Evolutionary conservation across 2,329 filamentous ascomycete species (phyloP), one percentile per base, ranked within the genome.

Genomic region (Calcarisporium arbuscula): DNA sequence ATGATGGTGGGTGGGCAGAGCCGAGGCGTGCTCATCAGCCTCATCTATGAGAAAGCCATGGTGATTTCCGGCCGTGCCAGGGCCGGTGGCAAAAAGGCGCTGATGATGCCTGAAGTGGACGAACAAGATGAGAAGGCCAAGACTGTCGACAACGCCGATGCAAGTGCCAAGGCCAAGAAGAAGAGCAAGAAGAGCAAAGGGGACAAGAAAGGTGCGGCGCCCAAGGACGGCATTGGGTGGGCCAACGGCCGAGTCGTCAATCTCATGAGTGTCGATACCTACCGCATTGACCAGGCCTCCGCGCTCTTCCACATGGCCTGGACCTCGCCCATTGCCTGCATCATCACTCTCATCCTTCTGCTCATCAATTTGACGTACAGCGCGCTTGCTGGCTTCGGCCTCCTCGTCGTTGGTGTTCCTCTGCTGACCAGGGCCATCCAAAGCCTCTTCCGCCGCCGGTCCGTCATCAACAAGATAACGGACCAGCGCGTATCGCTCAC

Each of bases 11-110:
- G 90, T 43, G 92, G 87, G 1, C 82, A 95, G 62, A 65, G 77
- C 7, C 75, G 90, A 54, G 87, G 81, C 1, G 82, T 86, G 1
- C 65, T 96, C 28, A 94, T 95, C 46, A 77, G 84, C 16, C 64
- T 88, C 39, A 87, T 96, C 38, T 96, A 94, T 51, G 85, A 92
- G 55, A 96, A 96, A 59, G 80, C 87, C 4, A 87, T 95, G 81
- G 80, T 80, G 32, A 74, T 96, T 12, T 95, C 89, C 0, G 86
- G 82, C 9, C 74, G 89, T 32, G 92, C 92, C 16, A 92, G 82
- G 58, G 88, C 90, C 9, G 90, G 89, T 27, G 87, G 85, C 18
- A 61, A 57, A 26, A 65, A 65, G 15, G 43, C 44, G 5, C 37
- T 38, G 18, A 36, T 39, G 18, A 21, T 38, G 27, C 40, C 47